Evolutionary conservation across 1,284 basidiomycete species (phyloP), one percentile per base, ranked within the genome.

Genomic region (Calocybe gambosa): DNA sequence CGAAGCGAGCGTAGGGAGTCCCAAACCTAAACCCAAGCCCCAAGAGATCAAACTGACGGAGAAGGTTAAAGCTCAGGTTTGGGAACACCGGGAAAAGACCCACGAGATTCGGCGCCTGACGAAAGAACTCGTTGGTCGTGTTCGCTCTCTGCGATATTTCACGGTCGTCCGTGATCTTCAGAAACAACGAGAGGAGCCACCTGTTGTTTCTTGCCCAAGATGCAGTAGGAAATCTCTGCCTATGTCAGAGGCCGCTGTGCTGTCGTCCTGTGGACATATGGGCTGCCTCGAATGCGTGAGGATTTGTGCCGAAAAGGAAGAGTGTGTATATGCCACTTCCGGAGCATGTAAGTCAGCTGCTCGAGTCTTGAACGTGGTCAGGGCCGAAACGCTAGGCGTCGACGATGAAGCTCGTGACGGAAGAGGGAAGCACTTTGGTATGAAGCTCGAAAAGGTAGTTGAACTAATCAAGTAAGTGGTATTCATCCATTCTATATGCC

Each of bases 221-320:
- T 91, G 88, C 54, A 67, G 66, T 25, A 71, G 74, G 35, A 68
- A 75, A 39, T 66, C 67, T 53, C 65, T 82, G n/a, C 74, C 81
- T 1, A 71, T 83, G 50, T 68, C 76, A 9, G 85, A 91, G 44
- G 77, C 91, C 54, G 84, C 89, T 8, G 83, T 95, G 2, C 73
- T 94, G 19, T 93, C 91, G 1, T 92, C 89, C 21, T 96, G 92
- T 57, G 92, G 92, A 5, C 92, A 96, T 61, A 82, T 80, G 56
- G 89, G 92, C 2, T 93, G 90, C 58, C 64, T 78, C 56, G 65
- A 71, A 1, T 93, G 90, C 58, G 86, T 95, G 51, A 74, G 70
- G 45, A 66, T 70, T 25, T 81, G 78, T 42, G 90, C 89, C 4
- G 79, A 84, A 48, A 75, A 74, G 45, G 91, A 94, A 62, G 84